These are phyloP conservation scores for Jackrogersella multiformis DNA, from an alignment of 495 filamentous ascomycete species.

Conservation along the genomic window DNA sequence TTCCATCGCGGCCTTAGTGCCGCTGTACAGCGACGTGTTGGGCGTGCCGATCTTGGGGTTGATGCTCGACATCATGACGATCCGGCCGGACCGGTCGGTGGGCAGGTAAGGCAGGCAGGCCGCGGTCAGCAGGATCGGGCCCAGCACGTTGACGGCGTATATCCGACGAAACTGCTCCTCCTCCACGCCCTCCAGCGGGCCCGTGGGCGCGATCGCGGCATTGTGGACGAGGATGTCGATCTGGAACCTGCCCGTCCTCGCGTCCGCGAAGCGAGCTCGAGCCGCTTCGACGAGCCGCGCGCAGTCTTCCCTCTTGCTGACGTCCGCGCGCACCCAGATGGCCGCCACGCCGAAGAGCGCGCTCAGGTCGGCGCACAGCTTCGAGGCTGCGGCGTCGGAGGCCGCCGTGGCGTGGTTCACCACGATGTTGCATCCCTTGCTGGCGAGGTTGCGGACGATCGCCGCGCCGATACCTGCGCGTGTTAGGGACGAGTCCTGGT, in stretches of 20 bases:
- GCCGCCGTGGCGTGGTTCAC: conserved; percentile 73
- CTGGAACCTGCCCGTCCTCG: conserved; percentile 58
- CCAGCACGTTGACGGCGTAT: conserved; percentile 86
- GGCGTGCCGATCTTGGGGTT: conserved; percentile 70
- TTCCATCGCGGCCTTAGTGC: conserved; percentile 89
- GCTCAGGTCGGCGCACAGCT: conserved; percentile 54
- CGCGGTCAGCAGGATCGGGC: conserved; percentile 81
- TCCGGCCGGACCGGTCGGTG: conserved; percentile 74
- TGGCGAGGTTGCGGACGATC: conserved; percentile 80
- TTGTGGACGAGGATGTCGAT: conserved; percentile 91
- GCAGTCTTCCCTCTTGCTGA: conserved; percentile 50
- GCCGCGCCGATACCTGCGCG: conserved; percentile 81
- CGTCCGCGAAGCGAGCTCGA: conserved; percentile 38
- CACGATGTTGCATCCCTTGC: conserved; percentile 74
- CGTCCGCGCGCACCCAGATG: conserved; percentile 55
- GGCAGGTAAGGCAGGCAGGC: conserved; percentile 76
- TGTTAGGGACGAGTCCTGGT: background rate
- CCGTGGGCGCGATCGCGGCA: conserved; percentile 74
- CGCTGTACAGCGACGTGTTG: conserved; percentile 81
- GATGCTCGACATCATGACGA: conserved; percentile 81
- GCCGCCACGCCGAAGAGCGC: conserved; percentile 50
- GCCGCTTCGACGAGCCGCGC: conserved; percentile 49
- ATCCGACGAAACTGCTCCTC: conserved; percentile 71
- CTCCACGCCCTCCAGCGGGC: conserved; percentile 64
- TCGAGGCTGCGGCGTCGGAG: conserved; percentile 39